Base-by-base conservation (phyloP, 2,329 filamentous ascomycete species). In the Hirsutella thompsonii region DNA sequence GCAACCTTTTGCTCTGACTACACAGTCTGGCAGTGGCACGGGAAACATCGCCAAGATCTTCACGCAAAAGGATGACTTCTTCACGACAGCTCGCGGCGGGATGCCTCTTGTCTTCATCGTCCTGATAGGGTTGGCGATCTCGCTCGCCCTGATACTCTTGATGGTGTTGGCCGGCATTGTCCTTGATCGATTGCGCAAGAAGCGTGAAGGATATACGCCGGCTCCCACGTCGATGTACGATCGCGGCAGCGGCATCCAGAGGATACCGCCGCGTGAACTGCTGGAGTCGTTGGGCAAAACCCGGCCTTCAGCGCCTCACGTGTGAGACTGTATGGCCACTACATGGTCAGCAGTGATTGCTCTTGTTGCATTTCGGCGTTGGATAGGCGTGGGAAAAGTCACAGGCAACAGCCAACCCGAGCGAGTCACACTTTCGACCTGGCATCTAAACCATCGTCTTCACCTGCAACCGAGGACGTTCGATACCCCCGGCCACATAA, bases 11-110 rank as follows among this genome's bases (percentile, higher is more conserved):
- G 74, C 87, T 33, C 72, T 98, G 34, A 84, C 89, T 2, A 82
- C 77, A 36, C 81, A 72, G 44, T 62, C 71, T 11, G 70, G 78
- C 52, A 78, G 78, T 44, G 68, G 70, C 11, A 67, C 76, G 10
- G 87, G 89, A 38, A 89, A 78, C 52, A 75, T 98, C 53, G 79
- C 83, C 28, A 78, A 76, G 49, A 71, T 96, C 46, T 94, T 98
- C 59, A 83, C 89, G 10, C 79, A 93, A 63, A 82, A 85, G 38
- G 68, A 81, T 47, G 79, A 83, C 55, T 84, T 85, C 55, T 92
- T 94, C 63, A 71, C 66, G 20, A 65, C 70, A 43, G 61, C 66
- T 48, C 72, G 62, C 46, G 64, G 67, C 38, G 70, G 78, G 50
- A 69, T 92, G 51, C 78, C 82, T 10, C 65, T 85, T 36, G 86